Evolutionary conservation across 2,329 filamentous ascomycete species (phyloP).

Genomic region (Alternaria conjuncta): DNA sequence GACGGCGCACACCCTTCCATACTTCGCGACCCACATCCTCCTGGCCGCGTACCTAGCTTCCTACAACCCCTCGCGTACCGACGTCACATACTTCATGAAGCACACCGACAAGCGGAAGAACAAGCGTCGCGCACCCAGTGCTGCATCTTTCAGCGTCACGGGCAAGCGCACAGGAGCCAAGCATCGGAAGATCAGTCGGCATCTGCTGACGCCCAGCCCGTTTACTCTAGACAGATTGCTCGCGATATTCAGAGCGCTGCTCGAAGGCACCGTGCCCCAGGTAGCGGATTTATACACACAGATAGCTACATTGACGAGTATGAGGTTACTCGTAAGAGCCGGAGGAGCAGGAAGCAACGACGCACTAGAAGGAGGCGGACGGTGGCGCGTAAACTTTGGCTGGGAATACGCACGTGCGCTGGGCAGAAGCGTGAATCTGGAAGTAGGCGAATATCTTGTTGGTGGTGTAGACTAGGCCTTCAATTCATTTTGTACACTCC

Average conservation of each 20-base stretch:
- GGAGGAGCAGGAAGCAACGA: slow-evolving; percentile 65
- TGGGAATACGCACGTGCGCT: slow-evolving; percentile 77
- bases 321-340: slow-evolving; percentile 69
- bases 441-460: slow-evolving; percentile 70
- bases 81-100: slow-evolving; percentile 77
- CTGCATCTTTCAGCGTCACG: slow-evolving; percentile 18
- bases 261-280: slow-evolving; percentile 54
- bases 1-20: slow-evolving; percentile 64
- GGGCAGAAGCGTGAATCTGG: slow-evolving; percentile 76
- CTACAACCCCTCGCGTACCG: slow-evolving; percentile 77
- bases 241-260: slow-evolving; percentile 74
- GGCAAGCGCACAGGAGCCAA: slow-evolving; percentile 48
- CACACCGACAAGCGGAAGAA: slow-evolving; percentile 61
- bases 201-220: slow-evolving; percentile 76
- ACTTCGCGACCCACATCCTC: slow-evolving; percentile 75
- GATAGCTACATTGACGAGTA: slow-evolving; percentile 74
- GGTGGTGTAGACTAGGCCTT: slow-evolving; percentile 40
- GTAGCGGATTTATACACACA: slow-evolving; percentile 58
- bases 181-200: slow-evolving; percentile 76
- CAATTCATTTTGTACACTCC: neutral
- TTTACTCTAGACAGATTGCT: slow-evolving; percentile 81
- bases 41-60: slow-evolving; percentile 81
- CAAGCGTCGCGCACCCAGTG: slow-evolving; percentile 48
- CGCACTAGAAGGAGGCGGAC: slow-evolving; percentile 70
- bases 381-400: slow-evolving; percentile 79